Base-by-base conservation (phyloP, 2,329 filamentous ascomycete species). In the Trichoderma sp. region DNA sequence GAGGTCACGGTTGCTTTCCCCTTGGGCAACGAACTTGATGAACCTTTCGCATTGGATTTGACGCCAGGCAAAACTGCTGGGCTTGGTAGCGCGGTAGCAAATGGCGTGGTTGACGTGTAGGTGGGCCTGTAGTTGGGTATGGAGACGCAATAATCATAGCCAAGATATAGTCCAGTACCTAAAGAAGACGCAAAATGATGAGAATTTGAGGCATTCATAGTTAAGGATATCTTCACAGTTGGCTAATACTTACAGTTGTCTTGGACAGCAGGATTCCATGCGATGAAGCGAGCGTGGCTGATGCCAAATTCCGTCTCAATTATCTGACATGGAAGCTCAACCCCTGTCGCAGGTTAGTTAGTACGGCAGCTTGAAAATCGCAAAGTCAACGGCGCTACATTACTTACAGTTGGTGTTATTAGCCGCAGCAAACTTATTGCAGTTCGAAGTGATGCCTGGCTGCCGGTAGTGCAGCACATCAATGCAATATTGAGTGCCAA, bases 171-270 rank as follows among this genome's bases (percentile, higher is more conserved):
- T 9, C 45, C 45, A 21, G 45, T 53, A 6, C 45, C 45, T 53
- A 21, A 11, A 0, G 9, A 53, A 53, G n/a, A 21, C 4, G 5
- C 9, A 21, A 9, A 50, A 50, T 21, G 7, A 21, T 50, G 18
- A 50, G 45, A 50, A 2, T 50, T 50, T 50, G 6, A 11, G 12
- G 11, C 9, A 50, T 21, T 50, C 8, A 21, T 3, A 1, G 8
- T 4, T 11, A 0, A 11, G 4, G 18, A 21, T 6, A 21, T 9
- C 21, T 11, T 21, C 1, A n/a, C 0, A 3, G 18, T 21, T n/a
- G 41, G 41, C 8, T 7, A 50, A 50, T 9, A 50, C 45, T 53
- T 53, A 53, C 45, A 53, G n/a, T 53, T 53, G n/a, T 53, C n/a
- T 53, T 53, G 45, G 8, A 53, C 45, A 12, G 45, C 45, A 53